Percentiles rank a stretch among this genome's conserved stretches.
These are phyloP conservation scores for Trametopsis cervina DNA, from an alignment of 768 basidiomycete genomes.

Conservation along the genomic window DNA sequence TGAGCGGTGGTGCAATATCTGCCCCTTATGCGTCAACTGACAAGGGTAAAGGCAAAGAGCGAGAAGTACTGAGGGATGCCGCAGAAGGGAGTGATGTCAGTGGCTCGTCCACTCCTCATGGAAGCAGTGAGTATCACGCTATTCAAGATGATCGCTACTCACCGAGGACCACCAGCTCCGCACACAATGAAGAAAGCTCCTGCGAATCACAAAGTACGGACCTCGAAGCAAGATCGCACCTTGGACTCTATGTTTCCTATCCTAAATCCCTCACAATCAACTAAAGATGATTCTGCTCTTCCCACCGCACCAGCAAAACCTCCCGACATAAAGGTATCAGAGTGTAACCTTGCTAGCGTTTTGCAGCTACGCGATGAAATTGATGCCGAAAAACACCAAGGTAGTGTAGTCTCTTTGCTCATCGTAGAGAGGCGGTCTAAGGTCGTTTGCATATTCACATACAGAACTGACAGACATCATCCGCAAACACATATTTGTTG, in stretches of 20 bases:
- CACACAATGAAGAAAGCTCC: constrained; percentile 41
- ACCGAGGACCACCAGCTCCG: background rate
- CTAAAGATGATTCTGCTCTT: constrained; percentile 9
- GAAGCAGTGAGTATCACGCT: background rate
- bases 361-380: constrained; percentile 52
- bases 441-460: background rate
- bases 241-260: constrained; percentile 93
- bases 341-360: constrained; percentile 74
- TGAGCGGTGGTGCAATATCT: constrained; percentile 45
- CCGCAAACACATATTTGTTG: constrained; percentile 85
- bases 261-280: constrained; percentile 24
- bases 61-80: constrained; percentile 13
- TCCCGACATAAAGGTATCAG: constrained; percentile 64
- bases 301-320: constrained; percentile 17
- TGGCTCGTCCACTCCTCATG: constrained; percentile 6
- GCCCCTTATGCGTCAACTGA: constrained; percentile 7
- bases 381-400: constrained; percentile 55
- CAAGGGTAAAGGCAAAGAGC: constrained; percentile 35
- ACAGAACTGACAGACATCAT: constrained; percentile 80
- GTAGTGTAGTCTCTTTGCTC: constrained; percentile 39
- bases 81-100: constrained; percentile 26
- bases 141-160: too few relatives aligned
- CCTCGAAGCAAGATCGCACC: constrained; percentile 80
- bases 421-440: too few relatives aligned
- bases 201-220: constrained; percentile 89